phyloP scores from a whole-genome alignment of 1,284 basidiomycete species.

The Microbotryum intermedium region DNA sequence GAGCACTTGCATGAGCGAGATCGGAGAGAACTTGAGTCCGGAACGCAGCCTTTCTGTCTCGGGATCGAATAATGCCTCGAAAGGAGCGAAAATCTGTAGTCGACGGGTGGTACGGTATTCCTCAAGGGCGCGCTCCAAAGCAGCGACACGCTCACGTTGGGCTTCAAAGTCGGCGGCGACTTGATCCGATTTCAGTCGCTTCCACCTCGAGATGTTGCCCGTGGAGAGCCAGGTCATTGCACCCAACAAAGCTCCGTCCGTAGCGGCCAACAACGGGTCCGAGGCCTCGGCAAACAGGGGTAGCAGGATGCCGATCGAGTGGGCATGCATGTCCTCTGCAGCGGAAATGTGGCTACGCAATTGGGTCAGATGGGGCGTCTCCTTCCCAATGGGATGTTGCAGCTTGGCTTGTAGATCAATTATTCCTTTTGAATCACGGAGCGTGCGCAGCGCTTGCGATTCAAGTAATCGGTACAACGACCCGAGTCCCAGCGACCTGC shows the following conservation, averaged over 20 bases:
- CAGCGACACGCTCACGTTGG: constrained; percentile 27
- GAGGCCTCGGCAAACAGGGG: constrained; percentile 17
- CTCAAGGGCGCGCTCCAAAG: constrained; percentile 43
- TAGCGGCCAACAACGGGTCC: constrained; percentile 1
- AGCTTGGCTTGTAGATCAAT: neutral
- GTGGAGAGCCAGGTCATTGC: constrained; percentile 22
- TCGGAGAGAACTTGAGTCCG: constrained; percentile 36
- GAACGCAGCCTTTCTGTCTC: constrained; percentile 34
- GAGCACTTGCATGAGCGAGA: constrained; percentile 46
- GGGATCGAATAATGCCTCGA: constrained; percentile 40
- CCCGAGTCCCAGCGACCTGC: constrained; percentile 23
- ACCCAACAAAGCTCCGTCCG: constrained; percentile 9
- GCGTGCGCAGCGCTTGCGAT: neutral
- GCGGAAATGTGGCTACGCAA: neutral
- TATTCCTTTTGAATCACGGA: too few relatives aligned
- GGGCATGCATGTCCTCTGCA: constrained; percentile 17
- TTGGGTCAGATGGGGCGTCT: constrained; percentile 11
- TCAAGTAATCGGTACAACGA: constrained; percentile 8
- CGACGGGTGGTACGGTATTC: constrained; percentile 45
- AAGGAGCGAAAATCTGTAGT: constrained; percentile 47
- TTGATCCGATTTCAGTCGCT: constrained; percentile 39
- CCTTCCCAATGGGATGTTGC: neutral
- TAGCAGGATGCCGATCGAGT: constrained; percentile 19
- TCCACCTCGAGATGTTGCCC: constrained; percentile 40
- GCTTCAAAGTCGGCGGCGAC: constrained; percentile 33